Evolutionary conservation across 2,329 filamentous ascomycete genomes (phyloP), one percentile per base, ranked within the genome.

Genomic region (Cladosporium sp.): DNA sequence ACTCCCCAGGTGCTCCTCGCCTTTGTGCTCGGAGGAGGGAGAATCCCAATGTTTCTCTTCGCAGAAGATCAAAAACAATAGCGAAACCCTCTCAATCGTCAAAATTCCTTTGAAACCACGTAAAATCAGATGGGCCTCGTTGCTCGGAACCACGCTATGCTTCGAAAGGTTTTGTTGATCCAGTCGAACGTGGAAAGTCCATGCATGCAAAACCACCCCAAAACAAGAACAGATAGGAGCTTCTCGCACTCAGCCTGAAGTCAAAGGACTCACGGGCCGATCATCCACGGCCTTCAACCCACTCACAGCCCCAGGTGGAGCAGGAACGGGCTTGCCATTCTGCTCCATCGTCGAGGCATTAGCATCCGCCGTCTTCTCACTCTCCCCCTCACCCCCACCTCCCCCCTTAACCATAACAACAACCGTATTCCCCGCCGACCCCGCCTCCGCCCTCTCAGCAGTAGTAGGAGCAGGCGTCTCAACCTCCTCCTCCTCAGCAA

Each of bases 401-500:
- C n/a, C 30, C 7, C 30, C 30, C 12, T 17, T 30, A 17, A 32
- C 34, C 12, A 37, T 24, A 3, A 29, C 39, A 7, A 43, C 17
- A 20, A 30, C 20, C 5, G 43, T 37, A 30, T 41, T 43, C 11
- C 7, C 22, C 24, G 32, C 41, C 4, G 40, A 50, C 22, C 8
- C 32, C 32, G 8, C 13, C 22, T 30, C 7, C 22, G 27, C 24
- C 32, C 34, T 12, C 32, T n/a, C 12, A 15, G 7, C 32, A 34
- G 32, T 15, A n/a, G 13, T n/a, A n/a, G n/a, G n/a, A 7, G 13
- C 32, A n/a, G 29, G 42, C 24, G 22, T 37, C 3, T 48, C 29
- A 17, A 58, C 60, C 27, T 64, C 62, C 9, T 78, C 75, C 65
- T 90, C 88, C 63, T 92, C 88, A 0, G 79, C 81, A 24, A 93